A percentile compares a stretch with the other conserved stretches of the same genome.
These are phyloP conservation scores for Leptographium wingfieldii DNA, from an alignment of 2,329 filamentous ascomycete genomes.

Conservation along the genomic window DNA sequence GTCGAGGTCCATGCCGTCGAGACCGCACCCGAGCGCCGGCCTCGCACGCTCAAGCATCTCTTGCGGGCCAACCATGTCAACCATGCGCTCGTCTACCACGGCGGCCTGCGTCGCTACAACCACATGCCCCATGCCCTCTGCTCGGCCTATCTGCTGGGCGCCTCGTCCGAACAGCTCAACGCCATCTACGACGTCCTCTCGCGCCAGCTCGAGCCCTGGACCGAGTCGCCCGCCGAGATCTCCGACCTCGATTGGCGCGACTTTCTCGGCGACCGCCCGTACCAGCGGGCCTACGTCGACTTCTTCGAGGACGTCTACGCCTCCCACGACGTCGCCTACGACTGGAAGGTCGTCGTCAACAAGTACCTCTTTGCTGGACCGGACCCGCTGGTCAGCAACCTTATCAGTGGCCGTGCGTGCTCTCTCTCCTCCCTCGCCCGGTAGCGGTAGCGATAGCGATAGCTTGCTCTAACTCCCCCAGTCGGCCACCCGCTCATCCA, in stretches of 20 bases:
- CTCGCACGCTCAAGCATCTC: slow-evolving; percentile 78
- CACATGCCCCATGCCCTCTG: slow-evolving; percentile 71
- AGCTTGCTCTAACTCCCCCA: background rate
- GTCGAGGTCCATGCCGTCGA: slow-evolving; percentile 71
- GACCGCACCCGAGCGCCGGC: slow-evolving; percentile 62
- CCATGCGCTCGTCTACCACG: slow-evolving; percentile 63
- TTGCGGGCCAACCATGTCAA: slow-evolving; percentile 87
- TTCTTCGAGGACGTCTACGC: slow-evolving; percentile 92
- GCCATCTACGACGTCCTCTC: slow-evolving; percentile 69
- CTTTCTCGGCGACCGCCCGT: slow-evolving; percentile 64
- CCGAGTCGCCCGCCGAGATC: slow-evolving; percentile 73
- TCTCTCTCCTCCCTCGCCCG: background rate
- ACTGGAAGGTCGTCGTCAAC: slow-evolving; percentile 68
- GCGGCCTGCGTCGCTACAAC: slow-evolving; percentile 65
- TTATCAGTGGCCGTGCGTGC: slow-evolving; percentile 63
- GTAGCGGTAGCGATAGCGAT: too few relatives aligned
- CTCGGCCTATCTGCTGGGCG: slow-evolving; percentile 78
- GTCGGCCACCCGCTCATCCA: slow-evolving; percentile 87
- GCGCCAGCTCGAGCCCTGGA: slow-evolving; percentile 64
- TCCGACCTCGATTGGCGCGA: slow-evolving; percentile 75
- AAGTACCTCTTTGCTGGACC: slow-evolving; percentile 66
- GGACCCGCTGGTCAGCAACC: slow-evolving; percentile 65
- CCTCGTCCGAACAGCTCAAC: slow-evolving; percentile 58
- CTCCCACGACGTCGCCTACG: slow-evolving; percentile 52
- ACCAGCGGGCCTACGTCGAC: slow-evolving; percentile 84